Percentiles rank a stretch among this genome's conserved stretches.
Conservation (phyloP, 805 yeast genomes). For the Schwanniomyces vanrijiae region DNA sequence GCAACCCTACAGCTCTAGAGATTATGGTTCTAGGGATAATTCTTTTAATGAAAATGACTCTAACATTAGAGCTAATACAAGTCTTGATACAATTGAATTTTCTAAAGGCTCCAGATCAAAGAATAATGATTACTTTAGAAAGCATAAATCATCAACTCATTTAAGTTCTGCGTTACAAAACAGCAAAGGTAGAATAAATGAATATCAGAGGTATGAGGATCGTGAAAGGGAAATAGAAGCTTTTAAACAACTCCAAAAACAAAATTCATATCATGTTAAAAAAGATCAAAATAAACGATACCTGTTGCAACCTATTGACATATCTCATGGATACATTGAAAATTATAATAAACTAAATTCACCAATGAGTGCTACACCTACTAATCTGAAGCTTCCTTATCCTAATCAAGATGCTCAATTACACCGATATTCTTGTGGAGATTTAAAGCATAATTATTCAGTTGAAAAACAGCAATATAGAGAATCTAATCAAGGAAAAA, state of each 20-base stretch:
- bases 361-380: neutral
- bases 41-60: constrained; percentile 17
- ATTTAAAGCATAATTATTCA: neutral
- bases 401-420: neutral
- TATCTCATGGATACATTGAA: constrained; percentile 8
- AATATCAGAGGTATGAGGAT: constrained; percentile 11
- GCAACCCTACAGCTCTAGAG: constrained; percentile 5
- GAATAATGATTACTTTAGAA: constrained; percentile 9
- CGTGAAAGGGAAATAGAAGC: constrained; percentile 31
- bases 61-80: constrained; percentile 22
- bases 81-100: constrained; percentile 17
- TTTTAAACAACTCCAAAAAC: constrained; percentile 29
- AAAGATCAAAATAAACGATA: constrained; percentile 14
- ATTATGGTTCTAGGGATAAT: constrained; percentile 9
- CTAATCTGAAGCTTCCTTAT: neutral
- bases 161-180: constrained; percentile 16
- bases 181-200: constrained; percentile 10
- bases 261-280: constrained; percentile 27
- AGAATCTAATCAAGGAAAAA: neutral
- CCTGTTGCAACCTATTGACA: constrained; percentile 10
- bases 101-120: constrained; percentile 6
- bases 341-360: neutral
- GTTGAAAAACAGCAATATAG: neutral
- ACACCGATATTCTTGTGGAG: neutral
- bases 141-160: constrained; percentile 12